Evolutionary conservation across 1,284 basidiomycete species (phyloP).

Genomic region (Ceratobasidium papillatum): DNA sequence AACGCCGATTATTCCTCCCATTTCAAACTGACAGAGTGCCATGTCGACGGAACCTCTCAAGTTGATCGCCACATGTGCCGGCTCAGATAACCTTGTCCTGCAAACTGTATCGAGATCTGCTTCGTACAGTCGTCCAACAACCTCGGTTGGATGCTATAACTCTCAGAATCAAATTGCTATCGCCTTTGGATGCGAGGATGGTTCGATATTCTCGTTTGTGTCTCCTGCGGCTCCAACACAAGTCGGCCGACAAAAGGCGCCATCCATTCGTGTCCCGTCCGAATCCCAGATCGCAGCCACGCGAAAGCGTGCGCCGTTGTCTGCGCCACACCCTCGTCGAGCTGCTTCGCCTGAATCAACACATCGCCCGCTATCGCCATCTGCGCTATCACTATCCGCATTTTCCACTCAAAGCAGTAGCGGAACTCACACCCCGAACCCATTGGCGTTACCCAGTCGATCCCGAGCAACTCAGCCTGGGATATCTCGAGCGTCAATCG

Average conservation of each 20-base stretch:
- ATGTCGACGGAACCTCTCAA: slow-evolving; percentile 30
- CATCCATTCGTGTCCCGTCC: slow-evolving; percentile 31
- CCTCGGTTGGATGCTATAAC: slow-evolving; percentile 25
- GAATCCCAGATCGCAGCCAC: slow-evolving; percentile 21
- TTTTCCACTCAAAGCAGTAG: slow-evolving; percentile 16
- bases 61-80: slow-evolving; percentile 21
- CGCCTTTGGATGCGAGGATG: slow-evolving; percentile 53
- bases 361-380: slow-evolving; percentile 35
- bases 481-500: slow-evolving; percentile 69
- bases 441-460: slow-evolving; percentile 50
- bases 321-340: slow-evolving; percentile 27
- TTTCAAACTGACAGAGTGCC: not conserved
- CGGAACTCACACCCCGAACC: slow-evolving; percentile 31
- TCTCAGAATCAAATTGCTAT: slow-evolving; percentile 40
- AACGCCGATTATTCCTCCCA: not conserved
- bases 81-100: not conserved
- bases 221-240: not conserved
- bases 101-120: slow-evolving; percentile 22
- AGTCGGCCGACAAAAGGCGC: not conserved
- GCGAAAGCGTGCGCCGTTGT: slow-evolving; percentile 18
- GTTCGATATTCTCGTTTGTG: slow-evolving; percentile 52
- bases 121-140: slow-evolving; percentile 21
- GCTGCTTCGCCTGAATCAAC: slow-evolving; percentile 19
- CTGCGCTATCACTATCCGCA: slow-evolving; percentile 25
- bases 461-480: slow-evolving; percentile 66